Percentiles rank a stretch among this genome's conserved stretches.
phyloP scores from a whole-genome alignment of 352 stramenopile genomes.

The Globisporangium nodosum region DNA sequence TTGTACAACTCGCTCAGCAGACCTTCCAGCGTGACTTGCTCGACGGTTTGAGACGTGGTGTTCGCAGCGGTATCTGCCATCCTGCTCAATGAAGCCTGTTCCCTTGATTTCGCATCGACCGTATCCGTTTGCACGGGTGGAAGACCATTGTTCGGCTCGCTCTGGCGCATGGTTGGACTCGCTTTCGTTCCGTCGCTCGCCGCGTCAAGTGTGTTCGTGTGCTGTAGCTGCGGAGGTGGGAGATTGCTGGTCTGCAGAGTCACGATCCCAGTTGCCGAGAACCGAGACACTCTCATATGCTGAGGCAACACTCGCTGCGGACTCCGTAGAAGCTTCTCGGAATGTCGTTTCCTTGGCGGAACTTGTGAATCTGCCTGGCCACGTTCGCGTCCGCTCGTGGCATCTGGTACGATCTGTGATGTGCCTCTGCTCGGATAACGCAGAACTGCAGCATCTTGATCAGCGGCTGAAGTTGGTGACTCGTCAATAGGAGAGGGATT shows the following conservation, averaged over 20 bases:
- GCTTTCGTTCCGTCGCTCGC: not conserved
- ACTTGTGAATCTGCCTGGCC: not conserved
- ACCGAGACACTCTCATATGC: not conserved
- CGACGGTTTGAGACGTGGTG: not conserved
- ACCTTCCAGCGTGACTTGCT: slow-evolving; percentile 34
- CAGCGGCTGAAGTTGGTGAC: not conserved
- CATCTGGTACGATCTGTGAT: not conserved
- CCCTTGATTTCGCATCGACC: not conserved
- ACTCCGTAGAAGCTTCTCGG: not conserved
- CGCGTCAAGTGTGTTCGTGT: not conserved
- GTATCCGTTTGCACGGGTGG: not conserved
- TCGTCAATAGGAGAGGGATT: not conserved
- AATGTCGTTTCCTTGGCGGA: not conserved
- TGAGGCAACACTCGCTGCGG: slow-evolving; percentile 6
- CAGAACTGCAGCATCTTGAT: not conserved
- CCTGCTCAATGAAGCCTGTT: not conserved
- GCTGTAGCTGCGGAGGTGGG: not conserved
- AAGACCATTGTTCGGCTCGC: slow-evolving; percentile 6
- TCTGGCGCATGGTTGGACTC: slow-evolving; percentile 6
- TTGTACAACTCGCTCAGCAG: slow-evolving; percentile 66
- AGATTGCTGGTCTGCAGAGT: not conserved
- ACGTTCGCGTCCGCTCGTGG: not conserved
- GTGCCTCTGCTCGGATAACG: not conserved
- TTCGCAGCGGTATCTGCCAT: not conserved
- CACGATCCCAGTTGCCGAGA: not conserved